Evolutionary conservation across 2,329 filamentous ascomycete species (phyloP), one percentile per base, ranked within the genome.

Genomic region (Penicillium aurantiogriseum): DNA sequence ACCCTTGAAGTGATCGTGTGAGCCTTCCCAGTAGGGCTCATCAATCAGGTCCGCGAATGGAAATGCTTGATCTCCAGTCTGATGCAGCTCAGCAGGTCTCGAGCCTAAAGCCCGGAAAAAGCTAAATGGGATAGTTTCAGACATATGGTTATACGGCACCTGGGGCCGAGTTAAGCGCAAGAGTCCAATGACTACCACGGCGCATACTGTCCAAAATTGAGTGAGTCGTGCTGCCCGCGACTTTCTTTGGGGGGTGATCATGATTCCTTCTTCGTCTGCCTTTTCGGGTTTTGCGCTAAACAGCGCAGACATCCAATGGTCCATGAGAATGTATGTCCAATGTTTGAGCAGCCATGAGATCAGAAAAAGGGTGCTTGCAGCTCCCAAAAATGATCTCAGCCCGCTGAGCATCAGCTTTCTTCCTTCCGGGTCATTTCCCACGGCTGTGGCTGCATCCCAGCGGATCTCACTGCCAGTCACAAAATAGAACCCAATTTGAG

Each of bases 391-490:
- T 17, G 71, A 67, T 19, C 59, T 54, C 39, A 72, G 58, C 4
- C 70, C 70, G 46, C 68, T 72, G 43, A 72, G 35, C 51, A 73
- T 65, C 51, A 73, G 44, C 23, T 69, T 65, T 33, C 69, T 59
- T 5, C 70, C 70, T 36, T 67, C 69, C 1, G 68, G 64, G 48
- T 73, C 70, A 31, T 59, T 63, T 21, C 67, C 67, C 15, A 71
- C 64, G 43, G 62, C 69, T 19, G 63, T 64, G 2, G 69, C 69
- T 21, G 69, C 65, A 56, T 69, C 65, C 66, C 70, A 73, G 42
- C 68, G 69, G 50, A 71, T 61, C 46, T 73, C 70, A 23, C 66
- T 65, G 25, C 70, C 68, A 11, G 70, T 72, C 29, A 73, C 67
- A 40, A 67, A 65, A 49, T 67, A 72, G 36, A 73, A 73, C 0